Conservation (phyloP, 176 grass and related monocot genomes). For the Eragrostis curvula region DNA sequence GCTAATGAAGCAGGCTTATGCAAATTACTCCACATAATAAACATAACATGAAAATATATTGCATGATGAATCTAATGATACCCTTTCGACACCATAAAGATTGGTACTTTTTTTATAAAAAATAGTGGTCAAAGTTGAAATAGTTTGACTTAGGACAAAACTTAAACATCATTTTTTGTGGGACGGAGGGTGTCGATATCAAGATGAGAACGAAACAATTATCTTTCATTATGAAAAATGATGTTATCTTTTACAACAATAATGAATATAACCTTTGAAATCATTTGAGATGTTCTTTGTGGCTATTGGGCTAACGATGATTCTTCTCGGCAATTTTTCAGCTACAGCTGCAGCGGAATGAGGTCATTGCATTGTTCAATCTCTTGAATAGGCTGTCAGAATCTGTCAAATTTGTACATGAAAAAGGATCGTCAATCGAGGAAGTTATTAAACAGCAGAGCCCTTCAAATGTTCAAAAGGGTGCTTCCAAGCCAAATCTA, state of each 20-base stretch:
- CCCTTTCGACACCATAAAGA: too few relatives aligned
- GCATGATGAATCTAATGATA: too few relatives aligned
- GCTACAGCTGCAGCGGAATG: conserved; percentile 96
- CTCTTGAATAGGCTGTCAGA: conserved; percentile 93
- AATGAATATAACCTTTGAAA: conserved; percentile 4
- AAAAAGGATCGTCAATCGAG: conserved; percentile 67
- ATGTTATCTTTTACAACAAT: neutral
- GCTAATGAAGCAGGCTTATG: neutral
- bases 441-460: conserved; percentile 57
- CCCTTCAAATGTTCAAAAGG: conserved; percentile 41
- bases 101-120: too few relatives aligned
- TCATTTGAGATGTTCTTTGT: neutral
- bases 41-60: too few relatives aligned
- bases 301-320: conserved; percentile 11
- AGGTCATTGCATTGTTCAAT: conserved; percentile 91
- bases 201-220: neutral
- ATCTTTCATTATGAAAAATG: neutral
- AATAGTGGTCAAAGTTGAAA: too few relatives aligned
- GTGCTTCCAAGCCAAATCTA: conserved; percentile 43
- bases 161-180: too few relatives aligned
- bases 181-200: too few relatives aligned
- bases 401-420: conserved; percentile 91
- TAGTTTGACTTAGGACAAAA: too few relatives aligned
- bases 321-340: conserved; percentile 41
- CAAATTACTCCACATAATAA: too few relatives aligned